These are phyloP conservation scores for Huntiella bhutanensis DNA, from an alignment of 2,329 filamentous ascomycete species.

Conservation along the genomic window DNA sequence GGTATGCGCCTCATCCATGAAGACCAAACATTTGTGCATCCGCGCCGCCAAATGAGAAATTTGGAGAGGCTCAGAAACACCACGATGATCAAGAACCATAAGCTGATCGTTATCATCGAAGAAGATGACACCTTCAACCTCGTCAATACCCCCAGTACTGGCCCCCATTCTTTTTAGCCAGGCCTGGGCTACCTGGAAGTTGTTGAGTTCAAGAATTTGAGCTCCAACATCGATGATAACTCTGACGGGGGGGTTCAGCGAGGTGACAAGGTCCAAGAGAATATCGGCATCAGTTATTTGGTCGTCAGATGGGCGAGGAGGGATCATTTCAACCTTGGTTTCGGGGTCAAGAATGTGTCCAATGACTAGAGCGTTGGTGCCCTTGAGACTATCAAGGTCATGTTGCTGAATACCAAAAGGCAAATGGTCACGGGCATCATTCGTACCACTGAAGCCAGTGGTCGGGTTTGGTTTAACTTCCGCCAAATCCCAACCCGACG, in stretches of 20 bases:
- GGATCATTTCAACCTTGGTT: conserved; percentile 24
- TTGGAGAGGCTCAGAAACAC: conserved; percentile 28
- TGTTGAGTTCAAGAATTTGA: conserved; percentile 45
- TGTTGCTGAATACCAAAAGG: conserved; percentile 36
- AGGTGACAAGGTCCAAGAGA: conserved; percentile 27
- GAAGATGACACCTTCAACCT: conserved; percentile 28
- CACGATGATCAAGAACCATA: conserved; percentile 30
- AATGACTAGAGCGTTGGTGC: conserved; percentile 51
- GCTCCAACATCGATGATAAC: conserved; percentile 57
- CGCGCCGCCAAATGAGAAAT: conserved; percentile 38
- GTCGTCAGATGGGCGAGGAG: conserved; percentile 6
- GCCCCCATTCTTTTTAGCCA: conserved; percentile 28
- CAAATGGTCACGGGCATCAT: conserved; percentile 39
- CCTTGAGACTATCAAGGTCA: conserved; percentile 32
- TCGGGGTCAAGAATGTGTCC: conserved; percentile 34
- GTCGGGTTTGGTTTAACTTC: conserved; percentile 26
- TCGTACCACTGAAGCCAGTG: conserved; percentile 53
- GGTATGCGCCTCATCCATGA: conserved; percentile 52
- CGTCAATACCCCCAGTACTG: background rate
- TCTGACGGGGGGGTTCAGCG: conserved; percentile 22
- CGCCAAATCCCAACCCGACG: conserved; percentile 50
- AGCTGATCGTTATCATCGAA: conserved; percentile 37
- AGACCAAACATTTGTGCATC: conserved; percentile 42
- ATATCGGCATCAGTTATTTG: conserved; percentile 19
- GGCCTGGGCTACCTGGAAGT: conserved; percentile 29